Evolutionary conservation across 148 eudicot species (phyloP), one percentile per base, ranked within the genome.

Genomic region (Camellia sinensis): DNA sequence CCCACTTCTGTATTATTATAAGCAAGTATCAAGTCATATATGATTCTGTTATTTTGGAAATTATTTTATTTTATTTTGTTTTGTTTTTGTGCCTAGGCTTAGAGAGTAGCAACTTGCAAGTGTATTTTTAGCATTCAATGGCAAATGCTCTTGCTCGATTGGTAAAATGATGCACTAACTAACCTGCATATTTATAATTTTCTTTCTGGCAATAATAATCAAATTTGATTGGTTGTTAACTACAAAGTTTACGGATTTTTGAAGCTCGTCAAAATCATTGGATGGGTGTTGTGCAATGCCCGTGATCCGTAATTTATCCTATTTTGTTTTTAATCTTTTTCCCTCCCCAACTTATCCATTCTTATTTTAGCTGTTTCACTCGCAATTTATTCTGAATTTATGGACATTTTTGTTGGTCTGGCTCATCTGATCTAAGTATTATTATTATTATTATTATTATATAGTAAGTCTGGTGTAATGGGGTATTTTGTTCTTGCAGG

Each of bases 401-500:
- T 45, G 59, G 12, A 48, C 74, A 15, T 52, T 54, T 54, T 54
- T 48, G 52, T 48, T 48, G 37, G 37, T 29, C 37, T 22, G 5
- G 57, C 7, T 72, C 40, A 22, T 56, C 50, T 5, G 0, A 53
- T n/a, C 17, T 14, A 18, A 37, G 13, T 71, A 17, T 1, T 6
- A 43, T 46, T 68, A 41, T 68, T 14, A 53, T 14, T 73, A 1
- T 50, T 61, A 2, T 5, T 18, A 2, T 61, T n/a, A 3, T 3
- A 73, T 50, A 1, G 13, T 52, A 29, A 48, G 7, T 60, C 41
- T 78, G 41, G 37, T 68, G 52, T 22, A 21, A 62, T 29, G 15
- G 63, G 48, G 7, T 4, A 53, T 77, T 66, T 54, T 75, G 3
- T 12, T 81, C 62, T 75, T 84, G 86, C 91, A 93, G 99, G 98